phyloP scores from a whole-genome alignment of 106 monocot genomes.

The Dendrobium nobile region DNA sequence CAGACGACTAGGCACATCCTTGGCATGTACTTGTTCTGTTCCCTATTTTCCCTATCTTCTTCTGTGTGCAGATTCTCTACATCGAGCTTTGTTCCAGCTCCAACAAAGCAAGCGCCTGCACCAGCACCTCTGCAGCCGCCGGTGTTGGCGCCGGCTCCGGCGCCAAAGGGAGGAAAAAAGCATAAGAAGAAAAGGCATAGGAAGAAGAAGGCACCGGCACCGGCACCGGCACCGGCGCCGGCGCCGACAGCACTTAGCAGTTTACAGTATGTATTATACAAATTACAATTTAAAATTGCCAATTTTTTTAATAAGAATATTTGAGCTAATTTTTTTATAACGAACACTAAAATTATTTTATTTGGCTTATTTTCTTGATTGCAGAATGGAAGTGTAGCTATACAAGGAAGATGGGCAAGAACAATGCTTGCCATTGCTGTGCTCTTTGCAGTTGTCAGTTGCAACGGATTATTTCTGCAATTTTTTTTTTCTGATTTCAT shows the following conservation, averaged over 20 bases:
- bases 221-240: too few species aligned
- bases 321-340: too few species aligned
- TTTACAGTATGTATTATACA: too few species aligned
- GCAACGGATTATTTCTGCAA: background rate
- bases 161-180: slow-evolving; percentile 32
- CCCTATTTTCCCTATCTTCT: too few species aligned
- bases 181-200: slow-evolving; percentile 37
- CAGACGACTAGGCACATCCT: too few species aligned
- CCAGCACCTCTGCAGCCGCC: slow-evolving; percentile 1
- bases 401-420: slow-evolving; percentile 4
- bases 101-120: slow-evolving; percentile 9
- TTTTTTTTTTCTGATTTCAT: background rate
- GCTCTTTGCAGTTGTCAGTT: slow-evolving; percentile 3
- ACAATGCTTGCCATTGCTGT: slow-evolving; percentile 17
- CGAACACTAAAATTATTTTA: too few species aligned
- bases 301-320: too few species aligned
- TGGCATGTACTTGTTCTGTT: too few species aligned
- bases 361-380: background rate
- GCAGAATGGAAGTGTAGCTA: background rate
- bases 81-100: slow-evolving; percentile 4
- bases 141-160: slow-evolving; percentile 31
- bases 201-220: slow-evolving; percentile 38
- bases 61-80: too few species aligned
- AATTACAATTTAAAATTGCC: too few species aligned
- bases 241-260: slow-evolving; percentile 17